Conservation (phyloP, 225 moss, liverwort and hornwort genomes). For the Climacium dendroides region DNA sequence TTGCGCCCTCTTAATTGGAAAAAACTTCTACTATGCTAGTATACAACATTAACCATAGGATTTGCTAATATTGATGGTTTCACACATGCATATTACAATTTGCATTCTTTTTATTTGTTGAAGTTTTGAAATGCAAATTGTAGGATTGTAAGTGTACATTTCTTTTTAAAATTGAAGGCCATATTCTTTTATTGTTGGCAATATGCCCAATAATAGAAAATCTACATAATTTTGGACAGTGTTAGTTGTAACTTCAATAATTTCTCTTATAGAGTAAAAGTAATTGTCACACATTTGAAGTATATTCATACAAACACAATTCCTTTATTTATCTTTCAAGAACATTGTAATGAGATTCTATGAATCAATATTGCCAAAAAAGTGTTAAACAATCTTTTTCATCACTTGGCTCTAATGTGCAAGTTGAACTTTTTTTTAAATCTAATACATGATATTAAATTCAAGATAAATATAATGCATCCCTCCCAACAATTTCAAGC, state of each 20-base stretch:
- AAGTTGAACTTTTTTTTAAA: not conserved
- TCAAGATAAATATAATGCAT: not conserved
- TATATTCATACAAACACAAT: too few species aligned
- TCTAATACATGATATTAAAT: not conserved
- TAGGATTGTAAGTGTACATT: not conserved
- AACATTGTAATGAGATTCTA: not conserved
- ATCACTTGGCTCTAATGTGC: too few species aligned
- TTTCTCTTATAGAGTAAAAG: not conserved
- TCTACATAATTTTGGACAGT: not conserved
- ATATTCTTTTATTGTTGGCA: not conserved
- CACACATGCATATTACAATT: not conserved
- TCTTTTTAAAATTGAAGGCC: not conserved
- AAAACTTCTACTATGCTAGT: not conserved
- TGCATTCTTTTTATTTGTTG: not conserved
- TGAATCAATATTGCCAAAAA: too few species aligned
- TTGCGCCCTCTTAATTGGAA: rapidly evolving
- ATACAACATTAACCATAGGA: not conserved
- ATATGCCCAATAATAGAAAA: not conserved
- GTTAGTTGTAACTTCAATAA: not conserved
- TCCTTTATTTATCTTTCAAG: not conserved
- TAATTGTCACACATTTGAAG: not conserved
- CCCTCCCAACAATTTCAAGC: too few species aligned
- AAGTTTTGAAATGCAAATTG: not conserved
- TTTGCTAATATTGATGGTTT: not conserved
- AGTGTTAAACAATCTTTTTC: too few species aligned